These are phyloP conservation scores for Parachaetomium inaequale DNA, from an alignment of 495 filamentous ascomycete species.

Conservation along the genomic window DNA sequence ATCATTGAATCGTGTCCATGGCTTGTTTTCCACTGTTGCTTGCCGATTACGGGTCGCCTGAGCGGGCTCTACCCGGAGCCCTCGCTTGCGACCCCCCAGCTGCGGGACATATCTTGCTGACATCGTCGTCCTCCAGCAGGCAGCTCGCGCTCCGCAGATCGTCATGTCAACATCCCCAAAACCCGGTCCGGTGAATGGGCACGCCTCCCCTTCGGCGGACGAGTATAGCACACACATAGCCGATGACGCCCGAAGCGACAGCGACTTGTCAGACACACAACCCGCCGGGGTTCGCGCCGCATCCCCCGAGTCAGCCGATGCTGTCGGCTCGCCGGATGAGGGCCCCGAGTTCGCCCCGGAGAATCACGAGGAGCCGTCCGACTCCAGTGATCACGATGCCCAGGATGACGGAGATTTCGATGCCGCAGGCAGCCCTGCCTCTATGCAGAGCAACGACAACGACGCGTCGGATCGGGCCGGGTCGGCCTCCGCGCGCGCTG, in stretches of 20 bases:
- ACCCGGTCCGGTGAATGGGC: conserved; percentile 43
- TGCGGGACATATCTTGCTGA: conserved; percentile 37
- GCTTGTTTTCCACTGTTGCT: conserved; percentile 23
- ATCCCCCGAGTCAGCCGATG: conserved; percentile 49
- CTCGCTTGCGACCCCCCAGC: conserved; percentile 21
- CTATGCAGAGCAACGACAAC: conserved; percentile 45
- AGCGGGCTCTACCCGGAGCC: conserved; percentile 29
- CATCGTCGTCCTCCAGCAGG: conserved; percentile 46
- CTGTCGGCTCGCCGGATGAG: conserved; percentile 61
- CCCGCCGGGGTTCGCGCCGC: conserved; percentile 28
- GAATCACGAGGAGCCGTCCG: conserved; percentile 32
- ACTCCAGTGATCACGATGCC: conserved; percentile 63
- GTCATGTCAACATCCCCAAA: conserved; percentile 51
- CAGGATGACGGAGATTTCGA: conserved; percentile 79
- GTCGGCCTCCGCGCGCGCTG: conserved; percentile 60
- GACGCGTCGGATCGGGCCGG: conserved; percentile 57
- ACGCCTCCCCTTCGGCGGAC: conserved; percentile 32
- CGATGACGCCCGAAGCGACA: conserved; percentile 41
- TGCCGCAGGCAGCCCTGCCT: conserved; percentile 59
- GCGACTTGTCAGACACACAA: conserved; percentile 47
- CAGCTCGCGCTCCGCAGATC: conserved; percentile 36
- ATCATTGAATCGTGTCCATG: conserved; percentile 29
- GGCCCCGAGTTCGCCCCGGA: conserved; percentile 52
- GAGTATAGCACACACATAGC: conserved; percentile 26
- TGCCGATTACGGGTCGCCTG: conserved; percentile 38